Base-by-base conservation (phyloP, 78 protist species). In the Creolimax fragrantissima region DNA sequence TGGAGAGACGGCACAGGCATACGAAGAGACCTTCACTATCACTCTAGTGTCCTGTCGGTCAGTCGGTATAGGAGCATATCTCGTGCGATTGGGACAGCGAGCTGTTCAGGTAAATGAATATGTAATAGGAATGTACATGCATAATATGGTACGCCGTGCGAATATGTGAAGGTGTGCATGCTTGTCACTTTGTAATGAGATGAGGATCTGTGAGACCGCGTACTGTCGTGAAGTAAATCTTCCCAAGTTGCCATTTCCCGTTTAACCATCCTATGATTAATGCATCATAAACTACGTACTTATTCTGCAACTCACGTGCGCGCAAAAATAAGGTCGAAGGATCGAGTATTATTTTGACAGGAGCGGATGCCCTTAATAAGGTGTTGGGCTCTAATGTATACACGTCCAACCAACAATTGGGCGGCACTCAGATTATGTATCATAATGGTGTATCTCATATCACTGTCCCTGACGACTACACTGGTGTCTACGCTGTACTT, bases 61-160 rank as follows among this genome's bases (percentile, higher is more conserved):
- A 2, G 99, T 98, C 35, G 99, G 99, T 84, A 98, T 98, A 91
- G 99, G 99, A 32, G 99, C 99, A 6, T 98, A 98, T 85, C 93
- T 98, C 6, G 98, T 95, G 44, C 96, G 99, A 41, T 95, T 98
- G 2, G 99, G 99, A 83, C 98, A 97, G 91, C 92, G 98, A 37
- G 93, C 95, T 43, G 92, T 97, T 17, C 98, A 97, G 89, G 89
- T 81, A 45, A n/a, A n/a, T n/a, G n/a, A n/a, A n/a, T n/a, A n/a
- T n/a, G n/a, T n/a, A n/a, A n/a, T n/a, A n/a, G n/a, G n/a, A n/a
- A n/a, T n/a, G n/a, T n/a, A n/a, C n/a, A n/a, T n/a, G n/a, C n/a
- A n/a, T n/a, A n/a, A n/a, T n/a, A n/a, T n/a, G n/a, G n/a, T n/a
- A n/a, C 32, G 32, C 32, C 32, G 81, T 66, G 32, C 32, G 81